Base-by-base conservation (phyloP, 2,329 filamentous ascomycete genomes). In the Peltaster fructicola region DNA sequence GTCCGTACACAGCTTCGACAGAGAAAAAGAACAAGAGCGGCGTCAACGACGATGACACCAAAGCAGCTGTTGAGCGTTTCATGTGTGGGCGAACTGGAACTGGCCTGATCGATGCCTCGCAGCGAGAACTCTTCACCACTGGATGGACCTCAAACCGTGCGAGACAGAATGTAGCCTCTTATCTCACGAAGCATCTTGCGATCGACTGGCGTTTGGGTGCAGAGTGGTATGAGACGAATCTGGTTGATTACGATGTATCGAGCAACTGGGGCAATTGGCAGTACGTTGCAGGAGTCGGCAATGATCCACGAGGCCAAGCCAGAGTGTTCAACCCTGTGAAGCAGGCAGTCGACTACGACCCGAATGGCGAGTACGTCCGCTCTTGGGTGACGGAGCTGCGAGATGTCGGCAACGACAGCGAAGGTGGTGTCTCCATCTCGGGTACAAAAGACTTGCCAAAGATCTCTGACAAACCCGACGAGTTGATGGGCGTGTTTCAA, bases 261-360 rank as follows among this genome's bases (percentile, higher is more conserved):
- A 74, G 63, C 30, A 84, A 84, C 37, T 85, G 76, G 76, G 70
- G 70, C 7, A 82, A 81, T 39, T 84, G 77, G 78, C 76, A 82
- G 46, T 85, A 85, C 32, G 67, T 79, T 1, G 64, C 77, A 0
- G 78, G 78, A 0, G 75, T 85, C 0, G 78, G 79, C 6, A 84
- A 82, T 35, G 77, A 85, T 36, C 78, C 77, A 0, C 56, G 76
- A 12, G 69, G 71, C 5, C 66, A 75, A 36, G 65, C 66, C 0
- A 59, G 78, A n/a, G 65, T 77, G 8, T 84, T 84, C 57, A 85
- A 85, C 40, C 76, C 77, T 0, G 68, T 85, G 23, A 84, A 84
- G 46, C 78, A 85, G 45, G 73, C 70, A 0, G 66, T 77, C 20
- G 75, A 82, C 34, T 84, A 85, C 41, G 78, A 85, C 43, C 60